phyloP scores from a whole-genome alignment of 768 basidiomycete species.

The Russula griseocarnosa region DNA sequence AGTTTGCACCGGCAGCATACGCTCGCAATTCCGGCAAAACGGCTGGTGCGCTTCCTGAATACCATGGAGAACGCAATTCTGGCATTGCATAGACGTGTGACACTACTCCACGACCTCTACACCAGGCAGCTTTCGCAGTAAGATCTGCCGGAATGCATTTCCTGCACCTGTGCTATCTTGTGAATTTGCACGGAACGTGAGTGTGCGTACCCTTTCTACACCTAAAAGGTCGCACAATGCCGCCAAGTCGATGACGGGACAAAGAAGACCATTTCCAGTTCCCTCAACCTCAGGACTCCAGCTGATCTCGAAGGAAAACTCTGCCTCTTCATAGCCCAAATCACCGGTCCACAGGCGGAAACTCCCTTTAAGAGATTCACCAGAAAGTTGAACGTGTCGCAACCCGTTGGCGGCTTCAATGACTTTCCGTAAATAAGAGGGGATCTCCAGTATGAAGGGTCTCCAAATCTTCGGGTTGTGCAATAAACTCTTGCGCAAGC shows the following conservation, averaged over 20 bases:
- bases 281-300: not conserved
- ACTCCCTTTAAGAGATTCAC: not conserved
- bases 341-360: not conserved
- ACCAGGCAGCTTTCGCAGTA: not conserved
- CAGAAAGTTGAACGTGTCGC: not conserved
- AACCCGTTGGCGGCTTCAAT: not conserved
- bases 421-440: not conserved
- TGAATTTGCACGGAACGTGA: not conserved
- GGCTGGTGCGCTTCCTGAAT: not conserved
- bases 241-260: not conserved
- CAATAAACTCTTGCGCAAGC: not conserved
- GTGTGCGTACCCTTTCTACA: not conserved
- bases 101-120: not conserved
- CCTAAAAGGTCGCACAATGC: not conserved
- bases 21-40: not conserved
- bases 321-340: not conserved
- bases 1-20: too few relatives aligned
- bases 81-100: not conserved
- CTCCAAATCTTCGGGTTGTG: not conserved
- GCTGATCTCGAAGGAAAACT: not conserved
- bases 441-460: not conserved
- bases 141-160: not conserved
- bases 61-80: not conserved
- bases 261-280: not conserved
- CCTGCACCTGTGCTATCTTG: too few relatives aligned